These are phyloP conservation scores for Stachybotrys echinatus DNA, from an alignment of 2,329 filamentous ascomycete species.

Conservation along the genomic window DNA sequence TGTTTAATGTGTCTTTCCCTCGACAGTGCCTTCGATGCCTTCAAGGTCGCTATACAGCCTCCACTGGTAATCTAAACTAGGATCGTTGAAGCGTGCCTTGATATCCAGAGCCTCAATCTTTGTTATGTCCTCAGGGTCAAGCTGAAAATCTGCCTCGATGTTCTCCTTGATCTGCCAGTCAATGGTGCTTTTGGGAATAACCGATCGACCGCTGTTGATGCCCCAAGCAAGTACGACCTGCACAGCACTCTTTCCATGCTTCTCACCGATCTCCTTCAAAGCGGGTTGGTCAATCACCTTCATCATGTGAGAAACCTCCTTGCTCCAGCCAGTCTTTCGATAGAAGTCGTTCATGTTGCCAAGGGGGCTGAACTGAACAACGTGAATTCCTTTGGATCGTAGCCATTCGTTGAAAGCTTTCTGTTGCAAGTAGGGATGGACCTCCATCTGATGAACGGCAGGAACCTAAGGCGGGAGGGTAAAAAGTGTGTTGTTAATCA, in stretches of 20 bases:
- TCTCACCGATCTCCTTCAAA: slow-evolving; percentile 16
- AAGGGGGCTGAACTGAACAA: slow-evolving; percentile 27
- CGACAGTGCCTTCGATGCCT: no score
- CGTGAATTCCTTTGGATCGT: slow-evolving; percentile 19
- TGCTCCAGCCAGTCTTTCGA: slow-evolving; percentile 20
- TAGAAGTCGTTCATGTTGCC: slow-evolving; percentile 28
- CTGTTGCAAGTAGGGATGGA: slow-evolving; percentile 50
- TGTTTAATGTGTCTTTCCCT: no score
- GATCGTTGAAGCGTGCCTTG: no score
- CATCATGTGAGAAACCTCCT: slow-evolving; percentile 20
- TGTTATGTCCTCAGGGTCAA: no score
- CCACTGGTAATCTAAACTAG: no score
- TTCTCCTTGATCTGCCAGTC: slow-evolving; percentile 23
- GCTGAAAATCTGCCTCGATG: slow-evolving; percentile 5
- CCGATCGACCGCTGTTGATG: slow-evolving; percentile 21
- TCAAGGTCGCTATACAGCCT: no score
- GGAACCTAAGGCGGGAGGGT: slow-evolving; percentile 6
- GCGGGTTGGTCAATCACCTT: slow-evolving; percentile 19
- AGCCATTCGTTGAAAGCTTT: slow-evolving; percentile 13
- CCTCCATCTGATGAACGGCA: slow-evolving; percentile 30
- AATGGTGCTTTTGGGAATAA: slow-evolving; percentile 31
- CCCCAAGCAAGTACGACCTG: slow-evolving; percentile 29
- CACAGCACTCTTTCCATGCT: slow-evolving; percentile 22
- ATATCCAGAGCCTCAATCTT: no score
- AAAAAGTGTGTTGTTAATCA: slow-evolving; percentile 10